Evolutionary conservation across 352 stramenopile genomes (phyloP), one percentile per base, ranked within the genome.

Genomic region (Pythium scleroteichum): DNA sequence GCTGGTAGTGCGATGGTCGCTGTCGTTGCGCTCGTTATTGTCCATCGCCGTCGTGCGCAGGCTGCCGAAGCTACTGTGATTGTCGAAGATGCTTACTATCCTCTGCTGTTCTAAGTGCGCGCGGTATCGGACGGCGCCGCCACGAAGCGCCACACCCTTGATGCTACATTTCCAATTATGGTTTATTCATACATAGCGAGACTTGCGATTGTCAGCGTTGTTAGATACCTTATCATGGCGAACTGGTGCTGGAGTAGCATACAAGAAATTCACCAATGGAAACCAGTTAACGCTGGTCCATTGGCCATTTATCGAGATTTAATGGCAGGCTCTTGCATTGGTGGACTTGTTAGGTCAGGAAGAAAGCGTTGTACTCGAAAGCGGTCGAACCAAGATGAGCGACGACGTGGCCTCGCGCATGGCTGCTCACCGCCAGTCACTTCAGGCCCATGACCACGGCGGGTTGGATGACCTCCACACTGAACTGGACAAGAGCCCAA

Each of bases 391-490:
- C 66, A 65, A 49, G 50, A 82, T 60, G 60, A 67, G 41, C 38
- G 54, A 57, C 55, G 71, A 32, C 38, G 33, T 67, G 16, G 29
- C 42, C n/a, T 5, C 68, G 29, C 60, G 32, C 66, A 76, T 53
- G 58, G 49, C 68, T 8, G 41, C 58, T 6, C 22, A 71, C 35
- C 59, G 40, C 47, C 58, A 35, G 20, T 27, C 33, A 19, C 62
- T 68, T 32, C 24, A 68, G 17, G 23, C 23, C 13, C 47, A 60
- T 0, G 40, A 57, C 16, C 76, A 82, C 59, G 72, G 80, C 17
- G 81, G 81, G 16, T 64, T 89, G 41, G 79, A 90, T 54, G 79
- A 86, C 48, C 63, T 90, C 40, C 79, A 92, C 68, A 71, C 75
- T 16, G 73, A 85, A 38, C 55, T 84, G 48, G 81, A 89, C 61